Conservation (phyloP, 306 rosid species). For the Acmispon strigosus region DNA sequence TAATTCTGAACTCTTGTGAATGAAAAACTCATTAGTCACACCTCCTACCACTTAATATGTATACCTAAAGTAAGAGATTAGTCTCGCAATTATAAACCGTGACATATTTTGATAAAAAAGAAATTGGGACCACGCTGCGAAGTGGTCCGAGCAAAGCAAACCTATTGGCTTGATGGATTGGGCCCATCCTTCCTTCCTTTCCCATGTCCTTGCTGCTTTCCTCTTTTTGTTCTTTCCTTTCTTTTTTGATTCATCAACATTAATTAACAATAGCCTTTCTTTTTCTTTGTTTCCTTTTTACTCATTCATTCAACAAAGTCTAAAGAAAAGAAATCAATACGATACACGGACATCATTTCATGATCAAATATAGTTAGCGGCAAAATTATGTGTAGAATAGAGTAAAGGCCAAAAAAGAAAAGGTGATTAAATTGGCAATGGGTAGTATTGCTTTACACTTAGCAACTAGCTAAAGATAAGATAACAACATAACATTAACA, state of each 20-base stretch:
- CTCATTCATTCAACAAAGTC: neutral
- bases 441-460: neutral
- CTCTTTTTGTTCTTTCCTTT: neutral
- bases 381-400: neutral
- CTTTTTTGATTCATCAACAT: neutral
- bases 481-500: too few relatives aligned
- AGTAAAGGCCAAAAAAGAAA: neutral
- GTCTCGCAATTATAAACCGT: too few relatives aligned
- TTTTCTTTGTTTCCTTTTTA: neutral
- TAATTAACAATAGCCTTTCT: neutral
- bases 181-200: neutral
- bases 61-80: too few relatives aligned
- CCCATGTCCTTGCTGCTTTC: neutral
- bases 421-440: neutral
- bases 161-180: conserved; percentile 11
- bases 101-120: too few relatives aligned
- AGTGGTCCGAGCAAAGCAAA: conserved; percentile 24
- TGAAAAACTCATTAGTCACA: too few relatives aligned
- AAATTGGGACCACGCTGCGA: conserved; percentile 20
- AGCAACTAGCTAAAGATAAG: neutral
- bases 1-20: too few relatives aligned
- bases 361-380: neutral
- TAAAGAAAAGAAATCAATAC: neutral
- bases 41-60: too few relatives aligned
- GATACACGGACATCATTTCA: neutral